Evolutionary conservation across 1,284 basidiomycete species (phyloP), one percentile per base, ranked within the genome.

Genomic region (Cryptococcus jaspeensis): DNA sequence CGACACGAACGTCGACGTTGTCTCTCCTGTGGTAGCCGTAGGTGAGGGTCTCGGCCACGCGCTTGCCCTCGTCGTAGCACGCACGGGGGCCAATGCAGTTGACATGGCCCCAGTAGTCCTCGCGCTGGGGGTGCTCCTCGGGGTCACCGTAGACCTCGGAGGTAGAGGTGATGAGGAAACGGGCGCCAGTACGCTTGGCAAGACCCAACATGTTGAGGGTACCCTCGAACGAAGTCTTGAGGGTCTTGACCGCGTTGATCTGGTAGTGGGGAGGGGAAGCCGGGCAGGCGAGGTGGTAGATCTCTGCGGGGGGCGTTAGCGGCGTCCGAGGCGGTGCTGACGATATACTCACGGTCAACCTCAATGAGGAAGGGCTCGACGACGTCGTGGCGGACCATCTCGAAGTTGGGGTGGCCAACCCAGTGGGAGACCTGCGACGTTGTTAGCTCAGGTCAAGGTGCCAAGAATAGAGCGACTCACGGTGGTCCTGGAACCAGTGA

Each of bases 41-140:
- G 11, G 93, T 93, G 66, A 97, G 79, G 12, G 92, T 95, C 80
- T 95, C 92, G 46, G 92, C 92, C 42, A 95, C 91, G 70, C 92
- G 90, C 80, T 95, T 95, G 52, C 92, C 95, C 81, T 99, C 95
- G 71, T 99, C 95, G 75, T 99, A 99, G 79, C 95, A 98, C 36
- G 95, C 94, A 60, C 95, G 88, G 58, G 92, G 91, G 28, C 95
- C 94, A 65, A 94, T 96, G 45, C 92, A 92, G 81, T 98, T 98
- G 71, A 98, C 95, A 76, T 98, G 89, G 47, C 95, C 93, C 93
- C 93, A 96, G 79, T 94, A 94, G 70, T 94, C 91, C 77, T 96
- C 93, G 56, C 82, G 85, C 77, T 99, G 95, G 40, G 95, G 95
- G 78, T 97, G 94, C 49, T 96, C 92, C 75, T 94, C 90, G 16